These are phyloP conservation scores for Abelmoschus esculentus DNA, from an alignment of 345 rosid species.

Conservation along the genomic window DNA sequence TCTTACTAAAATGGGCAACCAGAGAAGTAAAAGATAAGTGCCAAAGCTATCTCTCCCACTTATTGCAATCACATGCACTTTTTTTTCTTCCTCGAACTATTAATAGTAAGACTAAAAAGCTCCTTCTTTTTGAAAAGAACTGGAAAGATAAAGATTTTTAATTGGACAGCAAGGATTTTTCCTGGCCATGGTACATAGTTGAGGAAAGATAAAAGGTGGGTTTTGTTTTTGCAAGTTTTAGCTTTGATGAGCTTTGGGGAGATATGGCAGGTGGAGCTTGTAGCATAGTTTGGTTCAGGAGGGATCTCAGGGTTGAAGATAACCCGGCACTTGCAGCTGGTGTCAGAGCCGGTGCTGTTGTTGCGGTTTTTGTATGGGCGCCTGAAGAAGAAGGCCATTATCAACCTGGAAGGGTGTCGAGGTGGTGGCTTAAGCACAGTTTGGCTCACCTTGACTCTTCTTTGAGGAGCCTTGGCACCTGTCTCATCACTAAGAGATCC, in stretches of 20 bases:
- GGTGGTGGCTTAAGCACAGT: conserved; percentile 99
- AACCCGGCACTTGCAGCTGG: conserved; percentile 95
- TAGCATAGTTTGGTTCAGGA: conserved; percentile 97
- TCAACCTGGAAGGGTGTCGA: conserved; percentile 90
- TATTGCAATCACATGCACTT: conserved; percentile 6
- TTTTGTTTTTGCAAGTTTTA: conserved; percentile 11
- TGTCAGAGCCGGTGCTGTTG: conserved; percentile 85
- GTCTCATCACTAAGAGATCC: conserved; percentile 80
- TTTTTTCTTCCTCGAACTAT: background rate
- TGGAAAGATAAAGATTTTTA: conserved; percentile 13
- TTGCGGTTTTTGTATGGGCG: conserved; percentile 83
- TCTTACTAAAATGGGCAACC: background rate
- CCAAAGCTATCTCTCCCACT: background rate
- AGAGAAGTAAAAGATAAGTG: background rate
- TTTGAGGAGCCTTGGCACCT: conserved; percentile 77
- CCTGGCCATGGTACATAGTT: conserved; percentile 14
- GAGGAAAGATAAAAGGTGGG: conserved; percentile 14
- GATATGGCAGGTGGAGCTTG: conserved; percentile 49
- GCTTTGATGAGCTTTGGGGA: conserved; percentile 24
- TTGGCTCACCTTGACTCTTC: conserved; percentile 86
- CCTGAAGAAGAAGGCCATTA: conserved; percentile 93
- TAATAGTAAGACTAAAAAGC: background rate
- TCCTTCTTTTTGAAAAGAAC: background rate
- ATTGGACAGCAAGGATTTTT: background rate
- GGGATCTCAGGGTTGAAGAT: conserved; percentile 97